Evolutionary conservation across 306 rosid genomes (phyloP).

Genomic region (Senna siamea): DNA sequence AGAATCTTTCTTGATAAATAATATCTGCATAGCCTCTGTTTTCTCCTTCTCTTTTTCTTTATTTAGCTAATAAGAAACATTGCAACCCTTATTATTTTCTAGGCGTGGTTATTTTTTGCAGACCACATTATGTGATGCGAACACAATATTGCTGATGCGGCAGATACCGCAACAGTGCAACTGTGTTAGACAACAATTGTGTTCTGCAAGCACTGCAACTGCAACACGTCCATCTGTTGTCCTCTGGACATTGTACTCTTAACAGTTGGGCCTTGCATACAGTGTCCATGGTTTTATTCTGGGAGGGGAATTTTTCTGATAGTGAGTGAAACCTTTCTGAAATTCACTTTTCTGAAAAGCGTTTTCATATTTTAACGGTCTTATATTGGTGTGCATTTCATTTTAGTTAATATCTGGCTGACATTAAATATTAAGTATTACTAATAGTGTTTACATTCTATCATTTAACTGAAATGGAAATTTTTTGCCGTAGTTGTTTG

Average conservation of each 20-base stretch:
- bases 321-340: conserved; percentile 5
- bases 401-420: background rate
- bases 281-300: background rate
- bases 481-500: background rate
- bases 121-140: background rate
- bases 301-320: background rate
- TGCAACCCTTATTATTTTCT: background rate
- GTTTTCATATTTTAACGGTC: background rate
- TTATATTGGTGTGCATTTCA: background rate
- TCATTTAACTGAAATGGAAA: background rate
- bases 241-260: conserved; percentile 12
- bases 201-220: background rate
- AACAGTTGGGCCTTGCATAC: background rate
- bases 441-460: conserved; percentile 4
- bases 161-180: background rate
- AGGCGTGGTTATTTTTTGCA: background rate
- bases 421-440: background rate
- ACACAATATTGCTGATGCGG: background rate
- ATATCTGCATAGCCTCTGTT: background rate
- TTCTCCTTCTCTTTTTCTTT: background rate
- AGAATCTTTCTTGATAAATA: background rate
- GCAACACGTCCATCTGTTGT: background rate
- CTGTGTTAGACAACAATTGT: background rate
- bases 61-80: conserved; percentile 1
- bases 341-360: too few species aligned